Evolutionary conservation across 352 stramenopile genomes (phyloP), one percentile per base, ranked within the genome.

Genomic region (Saprolegnia parasitica): DNA sequence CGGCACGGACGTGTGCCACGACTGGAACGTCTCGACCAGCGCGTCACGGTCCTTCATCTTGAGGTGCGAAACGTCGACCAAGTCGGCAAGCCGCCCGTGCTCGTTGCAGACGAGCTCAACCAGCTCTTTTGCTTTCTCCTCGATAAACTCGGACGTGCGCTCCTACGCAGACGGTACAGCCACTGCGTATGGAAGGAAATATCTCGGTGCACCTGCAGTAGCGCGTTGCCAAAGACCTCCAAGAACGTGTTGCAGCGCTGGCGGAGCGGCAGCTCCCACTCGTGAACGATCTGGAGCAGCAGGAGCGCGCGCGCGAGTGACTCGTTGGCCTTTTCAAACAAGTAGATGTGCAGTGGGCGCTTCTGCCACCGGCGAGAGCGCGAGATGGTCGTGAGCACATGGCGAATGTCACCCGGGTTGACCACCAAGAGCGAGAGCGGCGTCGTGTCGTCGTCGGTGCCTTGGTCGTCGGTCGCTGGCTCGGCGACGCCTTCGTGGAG

Each of bases 221-320:
- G 75, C 18, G 80, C 72, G 70, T 98, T 98, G 10, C 95, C 94
- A 80, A 96, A 98, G 9, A 98, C 83, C 72, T 98, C 94, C 45
- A 98, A 78, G 63, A 96, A 97, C 24, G 81, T 71, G 57, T 90
- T 96, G 72, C 84, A 91, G 6, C 91, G 84, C 73, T 98, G 88
- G 40, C 89, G 83, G 29, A 98, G 74, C 0, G 95, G 92, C 29
- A 98, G 39, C 66, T 93, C 71, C 75, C 78, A 91, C 73, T 98
- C 91, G 23, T 88, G 74, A 5, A 90, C 80, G 54, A 98, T 81
- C 68, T 90, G 77, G 16, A 98, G 67, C 63, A 98, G 71, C 42
- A 98, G 71, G 46, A 98, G 76, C 71, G 97, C 81, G 4, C 93
- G 80, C 20, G 93, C 87, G 4, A 98, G 76, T 63, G 84, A 74